Evolutionary conservation across 176 grass and related monocot genomes (phyloP).

Genomic region (Raddia distichophylla): DNA sequence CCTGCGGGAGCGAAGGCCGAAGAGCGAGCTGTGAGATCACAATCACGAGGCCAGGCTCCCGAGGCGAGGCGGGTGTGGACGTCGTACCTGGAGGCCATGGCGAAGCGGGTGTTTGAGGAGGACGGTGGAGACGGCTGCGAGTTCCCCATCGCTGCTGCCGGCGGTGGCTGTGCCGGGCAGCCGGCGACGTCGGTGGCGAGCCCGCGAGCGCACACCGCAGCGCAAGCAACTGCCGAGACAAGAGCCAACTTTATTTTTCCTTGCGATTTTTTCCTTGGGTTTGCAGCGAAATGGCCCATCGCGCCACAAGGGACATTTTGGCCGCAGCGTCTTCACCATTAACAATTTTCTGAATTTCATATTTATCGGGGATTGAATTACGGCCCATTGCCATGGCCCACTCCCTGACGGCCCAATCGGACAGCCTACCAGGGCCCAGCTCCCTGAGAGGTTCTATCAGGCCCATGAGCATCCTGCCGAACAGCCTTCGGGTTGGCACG

Average conservation of each 20-base stretch:
- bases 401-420: too few species aligned
- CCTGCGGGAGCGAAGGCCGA: slow-evolving; percentile 31
- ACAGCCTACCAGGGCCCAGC: too few species aligned
- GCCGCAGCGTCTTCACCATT: neutral
- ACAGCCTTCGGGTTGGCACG: too few species aligned
- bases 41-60: neutral
- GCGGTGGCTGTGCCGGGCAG: neutral
- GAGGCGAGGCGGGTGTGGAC: neutral
- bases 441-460: too few species aligned
- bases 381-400: too few species aligned
- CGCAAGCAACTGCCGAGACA: neutral
- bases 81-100: slow-evolving; percentile 57
- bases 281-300: neutral
- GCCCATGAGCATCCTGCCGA: too few species aligned
- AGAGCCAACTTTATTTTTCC: neutral
- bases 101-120: slow-evolving; percentile 42
- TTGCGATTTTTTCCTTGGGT: neutral
- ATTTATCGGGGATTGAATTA: too few species aligned
- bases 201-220: neutral
- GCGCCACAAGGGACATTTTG: slow-evolving; percentile 36
- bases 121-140: slow-evolving; percentile 54
- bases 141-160: slow-evolving; percentile 68
- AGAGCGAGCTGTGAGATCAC: slow-evolving; percentile 23
- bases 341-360: too few species aligned
- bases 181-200: slow-evolving; percentile 31